A percentile compares a stretch with the other conserved stretches of the same genome.
These are phyloP conservation scores for Pseudogymnoascus sp. DNA, from an alignment of 2,329 filamentous ascomycete genomes.

Conservation along the genomic window DNA sequence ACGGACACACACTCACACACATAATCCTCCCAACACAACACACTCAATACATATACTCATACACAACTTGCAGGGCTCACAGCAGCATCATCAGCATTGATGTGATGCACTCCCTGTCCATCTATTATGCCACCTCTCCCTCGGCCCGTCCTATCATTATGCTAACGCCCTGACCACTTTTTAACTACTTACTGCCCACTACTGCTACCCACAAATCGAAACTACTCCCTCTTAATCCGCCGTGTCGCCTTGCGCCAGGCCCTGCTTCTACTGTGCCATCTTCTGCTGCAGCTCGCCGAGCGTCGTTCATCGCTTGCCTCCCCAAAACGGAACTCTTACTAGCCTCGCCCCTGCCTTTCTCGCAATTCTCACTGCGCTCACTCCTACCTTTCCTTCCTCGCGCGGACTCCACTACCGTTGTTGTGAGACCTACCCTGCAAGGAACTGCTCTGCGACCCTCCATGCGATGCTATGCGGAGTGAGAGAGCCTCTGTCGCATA, in stretches of 20 bases:
- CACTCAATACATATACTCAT: background rate
- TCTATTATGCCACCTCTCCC: conserved; percentile 1
- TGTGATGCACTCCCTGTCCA: background rate
- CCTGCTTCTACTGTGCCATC: background rate
- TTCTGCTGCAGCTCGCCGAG: background rate
- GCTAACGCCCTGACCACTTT: background rate
- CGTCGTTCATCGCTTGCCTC: background rate
- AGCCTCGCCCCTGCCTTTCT: background rate
- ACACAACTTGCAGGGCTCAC: background rate
- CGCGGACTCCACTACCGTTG: background rate
- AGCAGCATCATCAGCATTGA: conserved; percentile 8
- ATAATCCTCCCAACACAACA: background rate
- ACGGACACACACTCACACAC: background rate
- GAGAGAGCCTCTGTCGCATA: background rate
- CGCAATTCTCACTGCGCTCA: background rate
- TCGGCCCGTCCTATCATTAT: background rate
- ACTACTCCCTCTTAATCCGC: background rate
- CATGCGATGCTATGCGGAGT: background rate
- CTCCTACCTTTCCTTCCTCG: background rate
- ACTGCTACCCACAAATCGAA: background rate
- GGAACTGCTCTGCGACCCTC: background rate
- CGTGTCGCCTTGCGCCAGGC: background rate
- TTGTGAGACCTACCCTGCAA: background rate
- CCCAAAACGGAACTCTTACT: conserved; percentile 1
- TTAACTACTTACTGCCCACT: background rate